These are phyloP conservation scores for Chytridiales sp. DNA, from an alignment of 371 early-diverging fungal genomes.

Conservation along the genomic window DNA sequence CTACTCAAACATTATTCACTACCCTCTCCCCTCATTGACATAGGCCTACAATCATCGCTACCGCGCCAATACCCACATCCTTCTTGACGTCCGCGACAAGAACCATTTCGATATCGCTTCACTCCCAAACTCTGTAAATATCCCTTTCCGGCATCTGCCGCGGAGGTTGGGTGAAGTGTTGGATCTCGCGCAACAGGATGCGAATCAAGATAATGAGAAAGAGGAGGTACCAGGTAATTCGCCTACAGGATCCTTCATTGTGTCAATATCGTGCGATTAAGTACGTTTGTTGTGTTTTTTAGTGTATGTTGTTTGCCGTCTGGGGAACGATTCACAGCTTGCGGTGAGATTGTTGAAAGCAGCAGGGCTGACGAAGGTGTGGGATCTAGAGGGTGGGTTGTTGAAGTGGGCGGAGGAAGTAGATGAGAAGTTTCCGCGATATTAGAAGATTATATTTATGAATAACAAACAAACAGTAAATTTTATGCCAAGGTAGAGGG, in stretches of 20 bases:
- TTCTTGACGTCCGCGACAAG: constrained; percentile 85
- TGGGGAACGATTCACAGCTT: constrained; percentile 88
- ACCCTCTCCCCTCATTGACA: not conserved
- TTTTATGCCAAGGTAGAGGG: too few species aligned
- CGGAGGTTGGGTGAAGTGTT: constrained; percentile 22
- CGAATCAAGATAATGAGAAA: too few species aligned
- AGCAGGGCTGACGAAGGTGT: constrained; percentile 51
- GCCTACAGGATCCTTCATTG: not conserved
- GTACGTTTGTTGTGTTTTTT: constrained; percentile 11
- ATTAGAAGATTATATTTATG: too few species aligned
- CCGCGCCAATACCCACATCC: constrained; percentile 55
- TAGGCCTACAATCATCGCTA: constrained; percentile 21
- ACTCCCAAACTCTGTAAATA: constrained; percentile 59
- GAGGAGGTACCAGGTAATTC: too few species aligned
- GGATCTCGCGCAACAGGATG: constrained; percentile 8
- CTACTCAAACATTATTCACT: not conserved
- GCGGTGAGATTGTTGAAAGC: constrained; percentile 70
- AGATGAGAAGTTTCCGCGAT: constrained; percentile 81
- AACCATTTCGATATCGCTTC: constrained; percentile 82
- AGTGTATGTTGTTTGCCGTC: constrained; percentile 87
- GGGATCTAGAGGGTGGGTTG: constrained; percentile 84
- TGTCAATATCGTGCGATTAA: constrained; percentile 3
- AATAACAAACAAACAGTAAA: too few species aligned
- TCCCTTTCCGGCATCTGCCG: constrained; percentile 21
- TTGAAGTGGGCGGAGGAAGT: constrained; percentile 71